Base-by-base conservation (phyloP, 345 rosid genomes). In the Garcia nutans region DNA sequence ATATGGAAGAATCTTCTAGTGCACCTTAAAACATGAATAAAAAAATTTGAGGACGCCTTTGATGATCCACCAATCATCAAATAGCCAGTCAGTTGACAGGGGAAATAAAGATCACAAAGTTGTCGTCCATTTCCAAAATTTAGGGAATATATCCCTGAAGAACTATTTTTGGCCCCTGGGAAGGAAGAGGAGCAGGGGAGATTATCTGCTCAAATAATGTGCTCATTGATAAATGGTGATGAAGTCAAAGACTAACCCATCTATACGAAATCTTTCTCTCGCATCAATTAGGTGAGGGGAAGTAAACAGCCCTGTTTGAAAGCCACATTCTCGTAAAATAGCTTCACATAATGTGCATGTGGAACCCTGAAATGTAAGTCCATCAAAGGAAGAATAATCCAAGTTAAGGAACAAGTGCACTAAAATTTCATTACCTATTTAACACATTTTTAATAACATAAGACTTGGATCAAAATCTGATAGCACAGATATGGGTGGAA, bases 201-300 rank as follows among this genome's bases (percentile, higher is more conserved):
- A 6, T 22, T 22, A 24, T 41, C 20, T 41, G 49, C 58, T 45
- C 47, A 59, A 68, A 41, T 47, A 75, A 44, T 42, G 16, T 26
- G 26, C 33, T 74, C 22, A 28, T 50, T 16, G 55, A 67, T 58
- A 75, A 65, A 22, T 42, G 49, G 49, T 49, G 28, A 62, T 11
- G 52, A 55, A 75, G n/a, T 69, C 64, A 26, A 74, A 78, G 54
- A 85, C 96, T 84, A 78, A 94, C 97, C 98, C 97, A 65, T 92
- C 83, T 66, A 94, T 61, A 22, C 88, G 91, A 66, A 90, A 88
- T 85, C 98, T 87, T 82, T 94, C 98, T 84, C 98, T 85, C 77
- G 92, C 97, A 82, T 94, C 98, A 81, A 94, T 89, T 60, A 94
- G 85, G 84, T 94, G 97, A 52, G 98, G 98, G 52, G 98, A 94